Evolutionary conservation across 768 basidiomycete species (phyloP).

Genomic region (Rhodotorula taiwanensis): DNA sequence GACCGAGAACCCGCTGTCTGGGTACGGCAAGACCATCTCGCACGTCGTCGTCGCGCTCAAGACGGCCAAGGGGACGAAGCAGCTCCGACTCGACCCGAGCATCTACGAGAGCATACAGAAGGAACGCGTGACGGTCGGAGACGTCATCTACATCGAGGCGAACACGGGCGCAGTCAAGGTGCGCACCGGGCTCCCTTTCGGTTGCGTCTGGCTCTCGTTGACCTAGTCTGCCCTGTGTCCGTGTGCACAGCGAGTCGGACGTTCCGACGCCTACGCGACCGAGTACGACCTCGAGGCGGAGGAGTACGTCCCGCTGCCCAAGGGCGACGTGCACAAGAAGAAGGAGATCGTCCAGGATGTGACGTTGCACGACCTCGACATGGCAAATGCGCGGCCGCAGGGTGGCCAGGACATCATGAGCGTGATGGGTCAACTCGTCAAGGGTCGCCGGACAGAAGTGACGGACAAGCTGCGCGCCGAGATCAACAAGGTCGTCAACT

Average conservation of each 20-base stretch:
- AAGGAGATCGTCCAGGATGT: constrained; percentile 95
- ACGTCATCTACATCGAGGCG: constrained; percentile 90
- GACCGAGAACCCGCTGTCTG: constrained; percentile 91
- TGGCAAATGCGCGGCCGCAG: constrained; percentile 87
- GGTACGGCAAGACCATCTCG: constrained; percentile 98
- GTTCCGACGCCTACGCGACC: constrained; percentile 94
- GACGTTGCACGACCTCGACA: constrained; percentile 88
- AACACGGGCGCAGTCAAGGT: constrained; percentile 94
- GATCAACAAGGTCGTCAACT: constrained; percentile 94
- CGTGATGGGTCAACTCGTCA: constrained; percentile 84
- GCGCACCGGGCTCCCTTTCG: constrained; percentile 26
- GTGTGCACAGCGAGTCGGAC: constrained; percentile 73
- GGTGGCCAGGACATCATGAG: constrained; percentile 98
- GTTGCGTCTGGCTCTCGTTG: not conserved
- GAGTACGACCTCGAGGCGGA: constrained; percentile 97
- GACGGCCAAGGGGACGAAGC: constrained; percentile 88
- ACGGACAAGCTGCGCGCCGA: constrained; percentile 92
- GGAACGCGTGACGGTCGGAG: constrained; percentile 92
- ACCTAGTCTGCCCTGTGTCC: no score
- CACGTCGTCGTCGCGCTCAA: constrained; percentile 95
- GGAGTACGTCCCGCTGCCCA: constrained; percentile 94
- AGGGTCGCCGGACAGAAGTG: constrained; percentile 87
- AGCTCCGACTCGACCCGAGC: constrained; percentile 82
- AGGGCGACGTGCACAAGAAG: constrained; percentile 91
- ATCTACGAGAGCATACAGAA: constrained; percentile 97